Evolutionary conservation across 2,329 filamentous ascomycete species (phyloP).

Genomic region (Fusarium annulatum): DNA sequence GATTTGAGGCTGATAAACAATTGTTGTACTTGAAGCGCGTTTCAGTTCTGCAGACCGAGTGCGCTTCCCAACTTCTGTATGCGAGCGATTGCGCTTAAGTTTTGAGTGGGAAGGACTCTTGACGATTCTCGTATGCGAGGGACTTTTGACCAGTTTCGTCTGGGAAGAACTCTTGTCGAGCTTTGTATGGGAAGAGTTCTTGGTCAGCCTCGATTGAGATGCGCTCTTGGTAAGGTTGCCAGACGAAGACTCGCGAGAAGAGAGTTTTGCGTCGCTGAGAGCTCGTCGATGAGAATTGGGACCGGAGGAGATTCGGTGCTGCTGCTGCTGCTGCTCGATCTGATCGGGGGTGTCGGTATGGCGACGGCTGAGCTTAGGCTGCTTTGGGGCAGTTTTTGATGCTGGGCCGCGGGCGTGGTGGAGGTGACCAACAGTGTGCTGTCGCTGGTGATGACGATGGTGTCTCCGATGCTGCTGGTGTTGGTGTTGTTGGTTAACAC

Average conservation of each 20-base stretch:
- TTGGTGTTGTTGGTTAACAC: slow-evolving; percentile 48
- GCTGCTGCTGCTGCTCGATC: slow-evolving; percentile 45
- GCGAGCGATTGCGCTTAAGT: slow-evolving; percentile 49
- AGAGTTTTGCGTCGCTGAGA: slow-evolving; percentile 63
- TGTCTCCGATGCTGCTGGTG: slow-evolving; percentile 47
- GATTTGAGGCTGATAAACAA: slow-evolving; percentile 57
- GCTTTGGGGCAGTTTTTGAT: slow-evolving; percentile 61
- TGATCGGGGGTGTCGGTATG: slow-evolving; percentile 53
- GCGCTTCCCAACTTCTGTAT: slow-evolving; percentile 57
- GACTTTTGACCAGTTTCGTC: slow-evolving; percentile 51
- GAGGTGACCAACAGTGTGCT: slow-evolving; percentile 54
- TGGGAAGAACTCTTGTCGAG: slow-evolving; percentile 59
- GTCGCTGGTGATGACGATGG: slow-evolving; percentile 50
- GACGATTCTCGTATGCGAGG: slow-evolving; percentile 57
- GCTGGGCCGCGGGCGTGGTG: slow-evolving; percentile 65
- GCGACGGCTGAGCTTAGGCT: slow-evolving; percentile 58
- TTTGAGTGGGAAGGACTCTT: slow-evolving; percentile 66
- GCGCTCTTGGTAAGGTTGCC: slow-evolving; percentile 64
- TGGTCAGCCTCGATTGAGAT: slow-evolving; percentile 65
- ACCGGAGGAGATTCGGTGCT: slow-evolving; percentile 25
- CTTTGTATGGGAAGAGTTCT: slow-evolving; percentile 65
- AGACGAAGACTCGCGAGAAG: slow-evolving; percentile 55
- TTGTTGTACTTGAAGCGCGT: slow-evolving; percentile 62
- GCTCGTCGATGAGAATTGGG: slow-evolving; percentile 59
- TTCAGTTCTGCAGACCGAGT: slow-evolving; percentile 68